Evolutionary conservation across 805 yeast genomes (phyloP), one percentile per base, ranked within the genome.

Genomic region (Pichia manshurica): DNA sequence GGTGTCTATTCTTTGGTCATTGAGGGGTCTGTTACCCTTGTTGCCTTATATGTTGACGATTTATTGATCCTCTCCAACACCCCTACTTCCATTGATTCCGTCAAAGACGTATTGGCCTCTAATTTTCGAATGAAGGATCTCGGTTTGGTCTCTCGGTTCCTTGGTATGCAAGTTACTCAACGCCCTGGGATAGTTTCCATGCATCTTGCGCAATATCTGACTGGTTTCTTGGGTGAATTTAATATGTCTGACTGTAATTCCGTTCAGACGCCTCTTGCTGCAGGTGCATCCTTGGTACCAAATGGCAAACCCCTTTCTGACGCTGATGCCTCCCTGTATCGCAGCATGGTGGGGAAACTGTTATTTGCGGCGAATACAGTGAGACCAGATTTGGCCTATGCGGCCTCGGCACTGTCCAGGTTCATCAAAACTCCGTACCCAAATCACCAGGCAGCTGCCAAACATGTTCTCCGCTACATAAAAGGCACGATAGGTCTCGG

Each of bases 101-200:
- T 42, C 8, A 34, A 42, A 23, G 6, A 15, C 9, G 16, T 20
- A 21, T 19, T 42, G 6, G 35, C 39, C 5, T 34, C 45, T 17
- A 42, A 23, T 25, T 25, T 25, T 25, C 29, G 29, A 25, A 25
- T 25, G 29, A 25, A 25, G 29, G 39, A 42, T 34, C 39, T 34
- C 19, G 39, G 45, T 22, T 6, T 42, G 3, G 39, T 22, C 8
- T 42, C 33, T 7, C 19, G 16, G 20, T 43, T 35, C 22, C 40
- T 43, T 23, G 46, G 46, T 34, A 42, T 42, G 45, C 34, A 42
- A 34, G 31, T 42, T 16, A n/a, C 10, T 34, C 45, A 42, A 42
- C 16, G 16, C 9, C 5, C 20, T 16, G 10, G 17, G 19, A 4
- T 21, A 22, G 23, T 42, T 4, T 16, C n/a, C 20, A 23, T 35